Conservation (phyloP, 1,139 yeast genomes). For the Magnusiomyces clavatus region DNA sequence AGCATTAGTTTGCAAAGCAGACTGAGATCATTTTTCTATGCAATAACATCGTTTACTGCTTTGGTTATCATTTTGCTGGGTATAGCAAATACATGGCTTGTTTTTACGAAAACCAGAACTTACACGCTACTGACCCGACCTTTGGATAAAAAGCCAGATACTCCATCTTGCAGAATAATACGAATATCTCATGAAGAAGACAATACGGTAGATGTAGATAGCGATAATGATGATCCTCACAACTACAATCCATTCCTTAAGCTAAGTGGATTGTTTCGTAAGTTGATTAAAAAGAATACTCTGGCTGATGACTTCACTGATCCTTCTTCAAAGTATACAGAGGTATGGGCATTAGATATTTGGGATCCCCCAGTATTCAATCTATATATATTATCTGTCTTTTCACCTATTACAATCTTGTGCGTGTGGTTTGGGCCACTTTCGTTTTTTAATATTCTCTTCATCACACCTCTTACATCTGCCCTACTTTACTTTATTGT, state of each 20-base stretch:
- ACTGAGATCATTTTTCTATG: not conserved
- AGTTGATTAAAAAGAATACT: constrained; percentile 3
- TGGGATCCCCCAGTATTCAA: constrained; percentile 55
- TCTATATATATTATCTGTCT: constrained; percentile 41
- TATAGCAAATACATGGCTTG: constrained; percentile 5
- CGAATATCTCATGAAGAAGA: constrained; percentile 4
- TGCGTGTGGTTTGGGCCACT: constrained; percentile 39
- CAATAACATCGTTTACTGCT: constrained; percentile 1
- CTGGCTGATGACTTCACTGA: constrained; percentile 1
- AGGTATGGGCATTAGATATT: constrained; percentile 46
- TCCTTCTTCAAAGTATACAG: constrained; percentile 1
- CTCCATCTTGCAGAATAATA: constrained; percentile 35
- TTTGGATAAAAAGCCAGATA: constrained; percentile 32
- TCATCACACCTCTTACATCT: constrained; percentile 21
- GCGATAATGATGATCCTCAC: not conserved
- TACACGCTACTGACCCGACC: constrained; percentile 39
- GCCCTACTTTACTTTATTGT: constrained; percentile 38
- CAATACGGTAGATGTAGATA: constrained; percentile 12
- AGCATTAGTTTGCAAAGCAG: not conserved
- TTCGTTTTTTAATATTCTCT: constrained; percentile 29
- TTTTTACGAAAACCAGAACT: constrained; percentile 21
- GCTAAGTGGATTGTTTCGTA: not conserved
- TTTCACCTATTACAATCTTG: constrained; percentile 50
- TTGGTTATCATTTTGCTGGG: constrained; percentile 6
- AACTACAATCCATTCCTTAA: not conserved